Conservation (phyloP, 2,329 filamentous ascomycete species). For the Huntiella decipiens region DNA sequence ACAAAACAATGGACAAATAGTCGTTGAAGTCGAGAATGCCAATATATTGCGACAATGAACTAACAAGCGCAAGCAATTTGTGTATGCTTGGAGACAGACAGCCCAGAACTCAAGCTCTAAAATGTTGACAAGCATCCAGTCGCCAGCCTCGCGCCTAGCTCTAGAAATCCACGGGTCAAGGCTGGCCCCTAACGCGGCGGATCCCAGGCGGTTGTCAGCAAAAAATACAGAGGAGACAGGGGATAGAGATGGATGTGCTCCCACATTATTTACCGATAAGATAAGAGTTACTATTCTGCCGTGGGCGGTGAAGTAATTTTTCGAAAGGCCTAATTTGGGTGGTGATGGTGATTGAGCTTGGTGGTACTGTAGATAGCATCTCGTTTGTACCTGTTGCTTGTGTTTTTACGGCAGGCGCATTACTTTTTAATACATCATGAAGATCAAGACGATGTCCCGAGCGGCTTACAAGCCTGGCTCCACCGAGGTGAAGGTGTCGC, state of each 20-base stretch:
- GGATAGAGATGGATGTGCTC: background rate
- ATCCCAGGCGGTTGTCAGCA: too few species aligned
- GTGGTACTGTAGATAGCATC: too few species aligned
- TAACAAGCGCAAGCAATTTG: too few species aligned
- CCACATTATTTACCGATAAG: background rate
- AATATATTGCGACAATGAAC: too few species aligned
- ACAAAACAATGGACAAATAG: too few species aligned
- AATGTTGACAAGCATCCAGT: too few species aligned
- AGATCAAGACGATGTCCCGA: constrained; percentile 48
- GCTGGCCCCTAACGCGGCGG: constrained; percentile 1
- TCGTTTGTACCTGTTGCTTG: too few species aligned
- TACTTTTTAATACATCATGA: constrained; percentile 18
- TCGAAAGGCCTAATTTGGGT: constrained; percentile 1
- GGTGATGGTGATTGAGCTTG: background rate
- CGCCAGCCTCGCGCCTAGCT: too few species aligned
- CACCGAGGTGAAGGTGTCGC: constrained; percentile 43
- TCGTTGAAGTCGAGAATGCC: too few species aligned
- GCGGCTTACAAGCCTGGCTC: constrained; percentile 49
- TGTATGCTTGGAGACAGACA: too few species aligned
- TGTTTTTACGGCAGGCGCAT: background rate
- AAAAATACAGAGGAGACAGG: too few species aligned
- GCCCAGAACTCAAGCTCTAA: too few species aligned
- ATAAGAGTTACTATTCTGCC: constrained; percentile 8
- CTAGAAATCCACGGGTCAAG: background rate
- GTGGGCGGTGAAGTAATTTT: constrained; percentile 10